Conservation (phyloP, 1,284 basidiomycete genomes). For the Cryptococcus maquisensis region DNA sequence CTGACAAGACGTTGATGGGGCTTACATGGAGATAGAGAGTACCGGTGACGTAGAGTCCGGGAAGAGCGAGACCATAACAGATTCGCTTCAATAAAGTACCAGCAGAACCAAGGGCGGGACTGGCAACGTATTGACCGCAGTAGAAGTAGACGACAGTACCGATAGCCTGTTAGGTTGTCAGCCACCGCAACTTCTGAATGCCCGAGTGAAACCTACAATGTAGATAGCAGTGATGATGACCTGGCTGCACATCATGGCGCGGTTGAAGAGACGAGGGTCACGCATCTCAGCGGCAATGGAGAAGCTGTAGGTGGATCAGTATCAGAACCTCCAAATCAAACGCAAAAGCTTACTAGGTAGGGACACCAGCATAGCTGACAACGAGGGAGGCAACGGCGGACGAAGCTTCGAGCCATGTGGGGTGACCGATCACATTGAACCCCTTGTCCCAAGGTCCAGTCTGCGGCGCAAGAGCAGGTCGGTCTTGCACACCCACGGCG, state of each 20-base stretch:
- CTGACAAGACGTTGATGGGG: background rate
- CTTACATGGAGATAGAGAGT: constrained; percentile 36
- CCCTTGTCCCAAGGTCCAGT: constrained; percentile 35
- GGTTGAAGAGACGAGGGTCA: constrained; percentile 31
- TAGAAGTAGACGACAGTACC: constrained; percentile 27
- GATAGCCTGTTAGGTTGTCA: constrained; percentile 12
- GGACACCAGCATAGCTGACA: constrained; percentile 31
- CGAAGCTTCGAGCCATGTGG: constrained; percentile 27
- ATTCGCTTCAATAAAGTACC: constrained; percentile 45
- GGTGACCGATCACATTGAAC: constrained; percentile 19
- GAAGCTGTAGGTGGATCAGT: constrained; percentile 19
- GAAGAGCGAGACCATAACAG: constrained; percentile 40
- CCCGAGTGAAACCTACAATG: constrained; percentile 36
- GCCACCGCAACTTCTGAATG: too few relatives aligned
- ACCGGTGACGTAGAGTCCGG: constrained; percentile 32
- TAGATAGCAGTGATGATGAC: constrained; percentile 38
- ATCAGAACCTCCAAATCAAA: background rate
- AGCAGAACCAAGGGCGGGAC: constrained; percentile 48
- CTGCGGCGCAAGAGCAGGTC: constrained; percentile 40
- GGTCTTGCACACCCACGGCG: constrained; percentile 36
- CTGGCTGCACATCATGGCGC: constrained; percentile 22
- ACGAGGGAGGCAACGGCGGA: constrained; percentile 33
- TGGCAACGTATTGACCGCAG: constrained; percentile 42
- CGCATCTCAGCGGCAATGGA: constrained; percentile 48
- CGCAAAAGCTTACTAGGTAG: constrained; percentile 11